A percentile compares a stretch with the other conserved stretches of the same genome.
These are phyloP conservation scores for Cardiospermum halicacabum DNA, from an alignment of 345 rosid species.

Conservation along the genomic window DNA sequence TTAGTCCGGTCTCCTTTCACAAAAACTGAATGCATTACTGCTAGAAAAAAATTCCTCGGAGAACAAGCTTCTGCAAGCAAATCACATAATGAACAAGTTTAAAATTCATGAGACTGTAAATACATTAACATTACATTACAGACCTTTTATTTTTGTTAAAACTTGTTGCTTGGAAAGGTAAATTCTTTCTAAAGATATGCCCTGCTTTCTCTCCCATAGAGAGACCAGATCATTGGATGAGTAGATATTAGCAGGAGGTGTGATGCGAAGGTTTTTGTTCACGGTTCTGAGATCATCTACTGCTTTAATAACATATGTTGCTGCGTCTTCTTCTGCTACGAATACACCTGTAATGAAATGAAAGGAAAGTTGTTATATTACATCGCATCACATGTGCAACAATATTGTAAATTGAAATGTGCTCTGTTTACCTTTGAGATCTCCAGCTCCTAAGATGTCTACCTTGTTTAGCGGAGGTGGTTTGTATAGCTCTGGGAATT, in stretches of 20 bases:
- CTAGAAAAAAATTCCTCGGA: background rate
- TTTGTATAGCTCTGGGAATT: too few relatives aligned
- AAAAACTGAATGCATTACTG: background rate
- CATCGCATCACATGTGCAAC: too few relatives aligned
- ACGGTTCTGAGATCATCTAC: conserved; percentile 52
- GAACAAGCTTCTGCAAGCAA: background rate
- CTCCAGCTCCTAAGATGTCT: too few relatives aligned
- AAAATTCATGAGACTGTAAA: background rate
- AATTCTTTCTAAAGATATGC: conserved; percentile 38
- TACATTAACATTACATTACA: background rate
- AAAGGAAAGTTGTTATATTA: too few relatives aligned
- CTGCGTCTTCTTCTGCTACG: conserved; percentile 51
- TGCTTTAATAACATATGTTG: conserved; percentile 41
- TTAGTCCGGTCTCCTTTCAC: conserved; percentile 23
- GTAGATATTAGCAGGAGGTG: conserved; percentile 44
- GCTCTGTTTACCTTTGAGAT: too few relatives aligned
- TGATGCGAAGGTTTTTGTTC: conserved; percentile 47
- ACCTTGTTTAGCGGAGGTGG: too few relatives aligned
- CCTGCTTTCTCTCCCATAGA: conserved; percentile 58
- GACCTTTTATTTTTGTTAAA: conserved; percentile 44
- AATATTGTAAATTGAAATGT: too few relatives aligned
- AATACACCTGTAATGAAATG: too few relatives aligned
- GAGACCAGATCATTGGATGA: conserved; percentile 54
- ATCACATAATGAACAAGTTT: too few relatives aligned
- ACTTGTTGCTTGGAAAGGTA: conserved; percentile 49